Conservation (phyloP, 2,329 filamentous ascomycete species). For the Daldinia sp. region DNA sequence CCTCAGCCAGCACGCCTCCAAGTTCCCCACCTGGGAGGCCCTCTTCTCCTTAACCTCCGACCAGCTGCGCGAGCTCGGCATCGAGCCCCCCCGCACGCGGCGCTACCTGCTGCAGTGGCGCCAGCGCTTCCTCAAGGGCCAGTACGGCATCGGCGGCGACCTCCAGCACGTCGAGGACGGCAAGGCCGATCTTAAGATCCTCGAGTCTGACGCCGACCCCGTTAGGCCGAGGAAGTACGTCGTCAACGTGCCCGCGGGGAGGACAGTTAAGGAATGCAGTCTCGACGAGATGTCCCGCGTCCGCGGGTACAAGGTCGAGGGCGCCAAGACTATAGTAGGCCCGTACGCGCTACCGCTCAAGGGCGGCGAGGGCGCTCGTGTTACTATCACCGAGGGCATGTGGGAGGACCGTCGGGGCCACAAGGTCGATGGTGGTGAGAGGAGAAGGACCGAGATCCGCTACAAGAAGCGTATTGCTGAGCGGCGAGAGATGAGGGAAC, state of each 20-base stretch:
- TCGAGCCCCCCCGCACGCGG: conserved; percentile 86
- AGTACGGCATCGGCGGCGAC: conserved; percentile 86
- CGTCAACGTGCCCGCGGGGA: conserved; percentile 66
- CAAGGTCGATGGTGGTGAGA: conserved; percentile 97
- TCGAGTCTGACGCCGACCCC: conserved; percentile 42
- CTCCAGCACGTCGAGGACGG: conserved; percentile 72
- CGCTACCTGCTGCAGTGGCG: conserved; percentile 90
- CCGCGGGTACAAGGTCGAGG: conserved; percentile 74
- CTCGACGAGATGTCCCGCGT: conserved; percentile 64
- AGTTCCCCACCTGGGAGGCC: conserved; percentile 90
- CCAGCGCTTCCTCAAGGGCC: conserved; percentile 82
- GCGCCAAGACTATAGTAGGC: conserved; percentile 77
- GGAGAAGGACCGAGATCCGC: conserved; percentile 84
- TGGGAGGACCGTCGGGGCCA: conserved; percentile 90
- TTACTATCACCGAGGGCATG: conserved; percentile 85
- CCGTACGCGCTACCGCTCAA: conserved; percentile 78
- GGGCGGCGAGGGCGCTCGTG: conserved; percentile 71
- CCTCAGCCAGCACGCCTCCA: conserved; percentile 82
- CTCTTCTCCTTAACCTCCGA: conserved; percentile 84
- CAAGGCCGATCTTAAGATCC: conserved; percentile 58
- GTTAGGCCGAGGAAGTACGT: conserved; percentile 63
- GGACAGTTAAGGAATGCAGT: conserved; percentile 53
- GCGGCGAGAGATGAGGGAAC: conserved; percentile 73
- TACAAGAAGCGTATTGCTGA: conserved; percentile 87
- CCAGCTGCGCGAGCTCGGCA: conserved; percentile 84